phyloP scores from a whole-genome alignment of 2,329 filamentous ascomycete species.

The Colletotrichum scovillei region DNA sequence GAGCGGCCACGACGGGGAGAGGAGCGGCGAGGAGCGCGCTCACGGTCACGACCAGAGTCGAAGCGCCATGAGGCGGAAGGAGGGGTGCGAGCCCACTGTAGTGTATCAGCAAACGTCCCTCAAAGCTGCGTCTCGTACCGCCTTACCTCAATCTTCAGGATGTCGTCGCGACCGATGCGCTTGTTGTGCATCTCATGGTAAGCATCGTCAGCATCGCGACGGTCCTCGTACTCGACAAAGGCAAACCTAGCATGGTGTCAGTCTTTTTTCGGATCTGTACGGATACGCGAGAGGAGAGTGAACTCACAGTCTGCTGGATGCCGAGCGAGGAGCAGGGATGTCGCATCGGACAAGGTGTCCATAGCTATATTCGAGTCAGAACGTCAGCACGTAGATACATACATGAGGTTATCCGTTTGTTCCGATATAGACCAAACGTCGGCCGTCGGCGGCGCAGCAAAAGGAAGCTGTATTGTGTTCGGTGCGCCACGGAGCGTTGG shows the following conservation, averaged over 20 bases:
- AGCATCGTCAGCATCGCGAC: conserved; percentile 97
- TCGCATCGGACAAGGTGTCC: conserved; percentile 98
- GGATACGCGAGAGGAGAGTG: background rate
- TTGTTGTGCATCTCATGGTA: conserved; percentile 99
- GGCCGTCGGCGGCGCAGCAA: conserved; percentile 21
- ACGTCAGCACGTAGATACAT: conserved; percentile 57
- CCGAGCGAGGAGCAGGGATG: conserved; percentile 94
- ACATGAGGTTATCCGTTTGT: background rate
- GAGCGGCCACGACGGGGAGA: conserved; percentile 78
- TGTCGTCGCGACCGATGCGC: conserved; percentile 93
- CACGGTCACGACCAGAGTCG: conserved; percentile 86
- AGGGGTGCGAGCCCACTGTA: conserved; percentile 95
- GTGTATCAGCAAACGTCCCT: conserved; percentile 14
- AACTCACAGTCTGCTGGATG: conserved; percentile 93
- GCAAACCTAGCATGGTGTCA: conserved; percentile 74
- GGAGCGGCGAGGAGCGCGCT: conserved; percentile 67
- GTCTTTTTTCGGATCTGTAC: background rate
- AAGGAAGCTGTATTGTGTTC: conserved; percentile 12
- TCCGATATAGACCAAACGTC: conserved; percentile 11
- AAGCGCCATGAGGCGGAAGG: conserved; percentile 99
- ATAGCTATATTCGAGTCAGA: conserved; percentile 71
- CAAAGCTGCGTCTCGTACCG: background rate
- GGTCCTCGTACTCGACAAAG: conserved; percentile 99
- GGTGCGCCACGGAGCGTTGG: conserved; percentile 20
- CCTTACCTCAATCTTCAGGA: conserved; percentile 95